Evolutionary conservation across 1,284 basidiomycete species (phyloP), one percentile per base, ranked within the genome.

Genomic region (Anthracocystis walkeri): DNA sequence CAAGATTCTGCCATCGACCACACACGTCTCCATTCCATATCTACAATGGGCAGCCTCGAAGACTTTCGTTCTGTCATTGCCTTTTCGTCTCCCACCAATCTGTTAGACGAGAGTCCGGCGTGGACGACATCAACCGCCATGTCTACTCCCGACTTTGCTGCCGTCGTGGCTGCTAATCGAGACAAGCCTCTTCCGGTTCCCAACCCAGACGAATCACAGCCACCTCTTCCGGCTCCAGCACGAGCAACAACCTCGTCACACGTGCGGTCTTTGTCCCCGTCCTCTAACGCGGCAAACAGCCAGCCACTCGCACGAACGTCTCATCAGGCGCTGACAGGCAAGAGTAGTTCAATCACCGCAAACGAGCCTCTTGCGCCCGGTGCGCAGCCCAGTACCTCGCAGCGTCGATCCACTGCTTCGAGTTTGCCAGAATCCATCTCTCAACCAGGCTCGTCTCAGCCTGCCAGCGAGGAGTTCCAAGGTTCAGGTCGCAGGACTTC

Each of bases 61-160:
- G 73, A 75, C 61, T 75, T 70, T 61, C 73, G 67, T 3, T 66
- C 67, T 14, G 23, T 70, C 14, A 61, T 75, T 14, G 56, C 57
- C 23, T 67, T 70, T 50, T 58, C 64, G 7, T 64, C 67, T 4
- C 42, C 67, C 3, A 25, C 53, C n/a, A 44, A 61, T 41, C 51
- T 64, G 12, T 42, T 64, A 16, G 61, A 68, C 27, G 62, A 65
- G 16, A 74, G 71, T 21, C 65, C 65, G 4, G 40, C 71, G 3
- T 42, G 65, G 41, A 68, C 71, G 35, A 45, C 55, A 0, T 74
- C 71, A 8, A 68, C 71, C 40, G 49, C 63, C 31, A 41, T 61
- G 21, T 68, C 71, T 8, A 74, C 49, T 4, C 71, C 65, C 4
- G 71, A 62, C 16, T 23, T 65, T 35, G 27, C 45, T 25, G 25